Percentiles rank a stretch among this genome's conserved stretches.
phyloP scores from a whole-genome alignment of 1,284 basidiomycete genomes.

The Meira nashicola region DNA sequence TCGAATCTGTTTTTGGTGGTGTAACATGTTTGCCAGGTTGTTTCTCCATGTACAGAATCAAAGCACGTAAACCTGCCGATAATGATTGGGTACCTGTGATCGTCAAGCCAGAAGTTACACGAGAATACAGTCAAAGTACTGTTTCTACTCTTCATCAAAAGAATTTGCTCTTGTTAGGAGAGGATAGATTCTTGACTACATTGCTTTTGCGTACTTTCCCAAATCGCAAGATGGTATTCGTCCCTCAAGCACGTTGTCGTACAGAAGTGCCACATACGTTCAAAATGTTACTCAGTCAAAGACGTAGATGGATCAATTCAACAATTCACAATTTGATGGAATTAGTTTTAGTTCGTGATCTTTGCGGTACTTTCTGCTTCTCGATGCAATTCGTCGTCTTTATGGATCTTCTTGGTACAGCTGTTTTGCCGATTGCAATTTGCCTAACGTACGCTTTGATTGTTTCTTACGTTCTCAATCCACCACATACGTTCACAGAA shows the following conservation, averaged over 20 bases:
- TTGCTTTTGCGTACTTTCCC: constrained; percentile 80
- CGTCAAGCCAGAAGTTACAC: constrained; percentile 92
- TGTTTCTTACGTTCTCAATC: constrained; percentile 69
- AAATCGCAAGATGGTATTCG: constrained; percentile 92
- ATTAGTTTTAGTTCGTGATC: constrained; percentile 88
- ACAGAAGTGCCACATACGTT: constrained; percentile 97
- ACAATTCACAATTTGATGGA: constrained; percentile 99
- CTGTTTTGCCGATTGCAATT: constrained; percentile 92
- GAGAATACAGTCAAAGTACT: constrained; percentile 90
- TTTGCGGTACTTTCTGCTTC: constrained; percentile 66
- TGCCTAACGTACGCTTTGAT: constrained; percentile 82
- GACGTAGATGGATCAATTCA: constrained; percentile 98
- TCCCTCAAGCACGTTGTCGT: constrained; percentile 88
- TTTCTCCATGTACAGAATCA: constrained; percentile 98
- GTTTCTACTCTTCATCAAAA: constrained; percentile 96
- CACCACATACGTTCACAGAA: constrained; percentile 79
- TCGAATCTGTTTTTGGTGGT: constrained; percentile 98
- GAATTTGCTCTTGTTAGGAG: constrained; percentile 89
- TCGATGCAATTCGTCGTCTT: constrained; percentile 82
- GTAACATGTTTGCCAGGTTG: constrained; percentile 98
- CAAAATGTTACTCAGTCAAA: constrained; percentile 84
- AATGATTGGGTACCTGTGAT: constrained; percentile 98
- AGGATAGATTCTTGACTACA: constrained; percentile 87
- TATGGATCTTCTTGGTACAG: constrained; percentile 94
- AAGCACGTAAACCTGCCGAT: constrained; percentile 72